Evolutionary conservation across 2,329 filamentous ascomycete genomes (phyloP), one percentile per base, ranked within the genome.

Genomic region (Claviceps humidiphila): DNA sequence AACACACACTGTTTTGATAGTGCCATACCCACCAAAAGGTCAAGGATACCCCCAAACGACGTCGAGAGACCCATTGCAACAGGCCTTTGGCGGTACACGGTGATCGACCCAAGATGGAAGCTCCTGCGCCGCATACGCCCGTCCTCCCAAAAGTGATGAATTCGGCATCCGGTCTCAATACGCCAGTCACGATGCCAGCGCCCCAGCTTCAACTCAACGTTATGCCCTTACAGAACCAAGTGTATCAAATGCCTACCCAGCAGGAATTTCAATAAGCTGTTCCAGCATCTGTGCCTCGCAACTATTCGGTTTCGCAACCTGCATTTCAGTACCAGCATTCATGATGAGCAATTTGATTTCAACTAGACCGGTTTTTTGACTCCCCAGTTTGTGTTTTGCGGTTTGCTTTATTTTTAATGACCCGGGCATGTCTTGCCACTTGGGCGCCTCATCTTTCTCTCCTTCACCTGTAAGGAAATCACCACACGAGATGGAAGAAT

Each of bases 21-120:
- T 87, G 84, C 58, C 83, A 87, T 63, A 82, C 81, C 1, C 83
- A 86, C 58, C 78, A 80, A 16, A 87, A 87, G 65, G 76, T 83
- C 63, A 86, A 85, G 63, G 84, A 87, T 58, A 76, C 79, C 1
- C 81, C 82, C 2, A 87, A 87, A 67, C 75, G 82, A 49, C 74
- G 81, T 51, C 75, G 83, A 46, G 82, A 85, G 61, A 81, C 73
- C 61, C 78, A 72, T 58, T 75, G 43, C 39, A 50, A 34, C 47
- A 53, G 53, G 53, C 58, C 63, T 44, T 61, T 71, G 43, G 69
- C 64, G 70, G 30, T 69, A 67, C 51, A 71, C 71, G 62, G 64
- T 70, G 8, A 51, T 2, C 79, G 74, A 61, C 67, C 72, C 44
- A 76, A 74, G 62, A 63, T 65, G 24, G 74, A 78, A 57, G 63